Evolutionary conservation across 441 rosid genomes (phyloP), one percentile per base, ranked within the genome.

Genomic region (Mallotus repandus): DNA sequence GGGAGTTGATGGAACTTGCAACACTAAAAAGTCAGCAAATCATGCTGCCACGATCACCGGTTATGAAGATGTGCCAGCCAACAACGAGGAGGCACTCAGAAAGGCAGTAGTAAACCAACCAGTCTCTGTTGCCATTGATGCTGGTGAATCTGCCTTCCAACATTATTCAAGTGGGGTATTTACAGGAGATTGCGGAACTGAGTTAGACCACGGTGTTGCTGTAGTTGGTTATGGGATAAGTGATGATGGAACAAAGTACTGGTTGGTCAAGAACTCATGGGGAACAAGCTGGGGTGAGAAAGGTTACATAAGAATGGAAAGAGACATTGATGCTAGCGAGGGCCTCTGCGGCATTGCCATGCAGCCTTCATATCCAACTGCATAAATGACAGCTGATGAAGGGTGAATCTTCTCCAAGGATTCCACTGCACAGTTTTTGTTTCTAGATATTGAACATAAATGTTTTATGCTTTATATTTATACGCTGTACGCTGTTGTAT

Each of bases 181-280:
- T 58, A 84, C 79, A 0, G 96, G 98, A 63, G 25, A 77, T 13
- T 91, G 96, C 9, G 94, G 94, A 21, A 89, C 89, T 2, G 82
- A 79, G 11, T 69, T 90, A 71, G 73, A 82, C 63, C 98, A 91
- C 15, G 98, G 94, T 3, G 96, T 88, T 22, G 86, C 92, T 5
- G 79, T 75, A 38, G 92, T 93, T 0, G 97, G 94, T 0, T 91
- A 91, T 12, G 94, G 98, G 69, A 82, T 77, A 22, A 89, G 88
- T 0, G 68, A 68, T 1, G 84, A 81, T 15, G 92, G 91, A 58
- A 85, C 81, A 45, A 89, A 89, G 73, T 89, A 89, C 53, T 93
- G 96, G 97, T 82, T 88, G 54, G 97, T 93, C 63, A 85, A 83
- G 81, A 91, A 91, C 72, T 93, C 97, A 0, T 91, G 98, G 97